Evolutionary conservation across 805 yeast genomes (phyloP), one percentile per base, ranked within the genome.

Genomic region (Ogataea corticis): DNA sequence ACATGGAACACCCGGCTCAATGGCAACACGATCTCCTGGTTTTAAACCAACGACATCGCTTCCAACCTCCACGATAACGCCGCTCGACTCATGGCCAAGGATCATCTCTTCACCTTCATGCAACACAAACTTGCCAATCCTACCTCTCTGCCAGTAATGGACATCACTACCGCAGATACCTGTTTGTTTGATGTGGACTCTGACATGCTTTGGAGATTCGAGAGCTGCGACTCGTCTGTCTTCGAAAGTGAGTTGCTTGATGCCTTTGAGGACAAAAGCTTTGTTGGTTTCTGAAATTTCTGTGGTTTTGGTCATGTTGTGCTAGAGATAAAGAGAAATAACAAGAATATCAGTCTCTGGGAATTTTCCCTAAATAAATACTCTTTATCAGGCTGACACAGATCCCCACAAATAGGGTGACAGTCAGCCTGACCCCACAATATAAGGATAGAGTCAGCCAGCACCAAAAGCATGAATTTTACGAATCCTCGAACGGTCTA

Each of bases 81-180:
- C 96, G 6, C 90, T 69, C 13, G 91, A 82, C 61, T 89, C 96
- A 61, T 89, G 97, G 36, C 96, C 97, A 52, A 88, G 69, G 27
- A 88, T 87, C 92, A 88, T 85, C 25, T 46, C 48, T 19, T 43
- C 42, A 18, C 50, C 50, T 16, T 49, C 47, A n/a, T 46, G 35
- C 29, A 49, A 23, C 15, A 46, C 32, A 32, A 43, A 51, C 37
- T 51, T 46, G n/a, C 55, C 55, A 19, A 51, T 51, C n/a, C 53
- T 41, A 7, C 53, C 53, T 38, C 35, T 86, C 27, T 80, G 77
- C 59, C 82, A 87, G 70, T 84, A 89, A 62, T 88, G 96, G 50
- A 87, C 83, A 60, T 87, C 95, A 2, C 89, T 81, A 2, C 96
- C 96, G 66, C 96, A 88, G 48, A 89, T 83, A 23, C 96, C 96